These are phyloP conservation scores for Petunia secreta DNA, from an alignment of 257 asterid species.

Conservation along the genomic window DNA sequence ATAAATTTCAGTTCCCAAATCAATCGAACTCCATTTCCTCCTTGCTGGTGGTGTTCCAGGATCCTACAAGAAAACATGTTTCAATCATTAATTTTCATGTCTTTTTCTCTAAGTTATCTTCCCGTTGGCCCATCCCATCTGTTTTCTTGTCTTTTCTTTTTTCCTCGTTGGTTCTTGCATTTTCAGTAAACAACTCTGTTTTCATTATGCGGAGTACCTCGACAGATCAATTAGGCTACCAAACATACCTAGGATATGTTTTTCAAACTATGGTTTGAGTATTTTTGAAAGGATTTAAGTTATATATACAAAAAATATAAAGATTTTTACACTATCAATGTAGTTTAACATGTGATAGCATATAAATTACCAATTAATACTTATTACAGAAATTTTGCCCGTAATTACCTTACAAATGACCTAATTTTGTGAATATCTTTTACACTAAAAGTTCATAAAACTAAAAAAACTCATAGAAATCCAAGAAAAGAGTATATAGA, in stretches of 20 bases:
- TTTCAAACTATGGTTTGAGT: neutral
- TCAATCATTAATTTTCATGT: neutral
- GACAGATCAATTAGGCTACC: neutral
- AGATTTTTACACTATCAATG: neutral
- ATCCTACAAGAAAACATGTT: constrained; percentile 47
- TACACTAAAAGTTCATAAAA: neutral
- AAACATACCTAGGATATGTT: neutral
- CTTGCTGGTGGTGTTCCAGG: constrained; percentile 66
- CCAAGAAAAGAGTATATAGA: constrained; percentile 11
- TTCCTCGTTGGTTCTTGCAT: too few relatives aligned
- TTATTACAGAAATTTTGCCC: neutral
- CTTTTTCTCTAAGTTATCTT: neutral
- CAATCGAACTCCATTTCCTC: constrained; percentile 70
- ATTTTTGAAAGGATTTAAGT: neutral
- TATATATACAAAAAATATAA: neutral
- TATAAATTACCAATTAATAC: neutral
- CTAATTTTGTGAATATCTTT: neutral
- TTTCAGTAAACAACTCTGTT: too few relatives aligned
- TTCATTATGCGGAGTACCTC: neutral
- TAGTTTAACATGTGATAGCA: neutral
- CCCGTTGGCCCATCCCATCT: too few relatives aligned
- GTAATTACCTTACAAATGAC: neutral
- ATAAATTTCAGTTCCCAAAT: constrained; percentile 74
- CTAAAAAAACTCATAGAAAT: neutral
- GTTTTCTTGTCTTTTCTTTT: too few relatives aligned